phyloP scores from a whole-genome alignment of 2,329 filamentous ascomycete species.

The Alternaria solani region DNA sequence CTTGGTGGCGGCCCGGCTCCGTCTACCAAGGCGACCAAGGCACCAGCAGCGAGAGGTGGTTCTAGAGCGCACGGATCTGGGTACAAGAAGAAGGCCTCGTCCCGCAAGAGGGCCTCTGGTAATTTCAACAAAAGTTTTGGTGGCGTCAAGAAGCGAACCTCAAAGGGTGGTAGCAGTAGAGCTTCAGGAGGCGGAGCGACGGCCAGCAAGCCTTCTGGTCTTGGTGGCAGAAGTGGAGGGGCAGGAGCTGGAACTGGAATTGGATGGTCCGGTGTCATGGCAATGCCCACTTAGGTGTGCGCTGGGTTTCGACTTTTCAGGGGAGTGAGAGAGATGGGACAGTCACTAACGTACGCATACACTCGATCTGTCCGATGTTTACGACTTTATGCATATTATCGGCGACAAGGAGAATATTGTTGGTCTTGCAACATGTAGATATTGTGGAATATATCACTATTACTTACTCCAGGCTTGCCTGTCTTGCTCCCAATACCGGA shows the following conservation, averaged over 20 bases:
- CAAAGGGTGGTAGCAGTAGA: slow-evolving; percentile 23
- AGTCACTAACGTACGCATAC: neutral
- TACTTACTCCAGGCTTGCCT: neutral
- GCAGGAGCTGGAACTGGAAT: slow-evolving; percentile 1
- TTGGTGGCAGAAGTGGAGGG: slow-evolving; percentile 20
- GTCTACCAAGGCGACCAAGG: slow-evolving; percentile 19
- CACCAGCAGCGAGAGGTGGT: slow-evolving; percentile 21
- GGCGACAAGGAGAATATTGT: neutral
- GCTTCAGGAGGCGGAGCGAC: slow-evolving; percentile 17
- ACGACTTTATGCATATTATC: neutral
- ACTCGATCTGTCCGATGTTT: neutral
- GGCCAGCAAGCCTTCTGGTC: slow-evolving; percentile 17
- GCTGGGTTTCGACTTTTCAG: neutral
- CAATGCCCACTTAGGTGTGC: slow-evolving; percentile 39
- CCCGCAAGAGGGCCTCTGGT: slow-evolving; percentile 29
- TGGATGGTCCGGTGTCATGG: slow-evolving; percentile 33
- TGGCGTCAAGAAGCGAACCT: slow-evolving; percentile 31
- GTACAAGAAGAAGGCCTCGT: slow-evolving; percentile 26
- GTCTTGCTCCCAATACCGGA: neutral
- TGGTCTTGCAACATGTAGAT: neutral
- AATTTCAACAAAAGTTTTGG: slow-evolving; percentile 24
- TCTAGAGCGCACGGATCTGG: slow-evolving; percentile 25
- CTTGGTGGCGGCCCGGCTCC: slow-evolving; percentile 23
- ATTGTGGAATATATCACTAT: neutral
- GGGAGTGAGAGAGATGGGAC: neutral